Evolutionary conservation across 1,284 basidiomycete species (phyloP).

Genomic region (Tremellales sp.): DNA sequence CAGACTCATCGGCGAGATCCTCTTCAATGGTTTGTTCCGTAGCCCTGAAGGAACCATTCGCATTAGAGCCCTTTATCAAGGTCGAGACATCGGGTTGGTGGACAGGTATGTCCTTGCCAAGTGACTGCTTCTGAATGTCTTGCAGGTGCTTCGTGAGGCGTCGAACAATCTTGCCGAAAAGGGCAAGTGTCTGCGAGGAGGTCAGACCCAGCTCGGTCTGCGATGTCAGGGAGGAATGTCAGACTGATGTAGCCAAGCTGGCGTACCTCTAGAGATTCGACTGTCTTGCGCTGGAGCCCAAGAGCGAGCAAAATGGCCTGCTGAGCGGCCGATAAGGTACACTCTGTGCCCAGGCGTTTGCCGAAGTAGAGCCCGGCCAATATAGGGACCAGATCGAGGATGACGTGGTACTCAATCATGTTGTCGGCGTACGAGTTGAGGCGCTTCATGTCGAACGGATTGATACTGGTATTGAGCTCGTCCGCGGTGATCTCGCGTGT

Average conservation of each 20-base stretch:
- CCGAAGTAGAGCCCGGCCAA: conserved; percentile 81
- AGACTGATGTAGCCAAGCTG: background rate
- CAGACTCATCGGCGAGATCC: conserved; percentile 64
- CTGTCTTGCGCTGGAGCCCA: conserved; percentile 83
- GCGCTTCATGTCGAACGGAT: conserved; percentile 94
- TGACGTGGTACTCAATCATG: conserved; percentile 92
- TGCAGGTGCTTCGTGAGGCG: conserved; percentile 76
- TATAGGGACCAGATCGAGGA: conserved; percentile 84
- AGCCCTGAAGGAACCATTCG: conserved; percentile 49
- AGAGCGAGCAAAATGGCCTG: conserved; percentile 82
- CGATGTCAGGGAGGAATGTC: background rate
- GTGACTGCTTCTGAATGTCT: conserved; percentile 73
- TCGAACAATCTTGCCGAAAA: conserved; percentile 87
- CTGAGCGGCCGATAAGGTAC: conserved; percentile 75
- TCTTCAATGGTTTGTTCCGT: conserved; percentile 54
- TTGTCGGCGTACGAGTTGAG: conserved; percentile 94
- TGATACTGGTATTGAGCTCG: conserved; percentile 70
- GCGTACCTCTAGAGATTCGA: conserved; percentile 81
- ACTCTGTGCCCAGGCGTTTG: conserved; percentile 58
- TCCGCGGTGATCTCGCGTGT: conserved; percentile 54
- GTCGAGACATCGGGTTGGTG: conserved; percentile 22
- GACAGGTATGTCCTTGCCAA: conserved; percentile 58
- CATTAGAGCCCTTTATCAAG: conserved; percentile 10
- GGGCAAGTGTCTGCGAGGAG: conserved; percentile 79
- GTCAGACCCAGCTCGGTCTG: conserved; percentile 76